Conservation (phyloP, 352 stramenopile species). For the Phytopythium sindhum region DNA sequence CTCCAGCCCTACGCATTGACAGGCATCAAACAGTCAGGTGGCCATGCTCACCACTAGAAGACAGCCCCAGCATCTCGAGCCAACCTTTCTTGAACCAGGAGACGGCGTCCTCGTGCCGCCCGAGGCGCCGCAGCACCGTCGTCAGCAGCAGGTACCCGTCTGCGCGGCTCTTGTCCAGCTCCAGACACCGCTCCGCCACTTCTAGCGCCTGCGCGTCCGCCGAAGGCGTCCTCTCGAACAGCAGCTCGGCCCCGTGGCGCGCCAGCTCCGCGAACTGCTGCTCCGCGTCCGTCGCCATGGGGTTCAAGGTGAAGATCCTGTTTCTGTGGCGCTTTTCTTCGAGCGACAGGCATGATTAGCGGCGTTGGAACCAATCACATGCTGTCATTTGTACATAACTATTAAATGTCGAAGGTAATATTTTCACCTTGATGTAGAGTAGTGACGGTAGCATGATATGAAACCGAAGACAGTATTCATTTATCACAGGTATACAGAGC, state of each 20-base stretch:
- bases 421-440: too few relatives aligned
- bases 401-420: too few relatives aligned
- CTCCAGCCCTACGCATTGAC: conserved; percentile 31
- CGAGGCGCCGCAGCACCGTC: conserved; percentile 27
- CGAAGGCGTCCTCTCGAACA: conserved; percentile 16
- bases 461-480: too few relatives aligned
- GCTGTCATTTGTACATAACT: too few relatives aligned
- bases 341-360: background rate
- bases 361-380: too few relatives aligned
- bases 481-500: too few relatives aligned
- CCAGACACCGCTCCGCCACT: conserved; percentile 25
- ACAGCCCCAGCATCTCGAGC: too few relatives aligned
- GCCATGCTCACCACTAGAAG: background rate
- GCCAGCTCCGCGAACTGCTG: conserved; percentile 10
- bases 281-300: background rate
- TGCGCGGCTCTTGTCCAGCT: conserved; percentile 13
- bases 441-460: too few relatives aligned
- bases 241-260: conserved; percentile 24
- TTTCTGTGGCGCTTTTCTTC: background rate
- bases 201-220: conserved; percentile 25
- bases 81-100: conserved; percentile 47
- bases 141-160: conserved; percentile 36
- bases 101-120: conserved; percentile 35
- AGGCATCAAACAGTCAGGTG: background rate
- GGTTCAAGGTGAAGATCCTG: too few relatives aligned